Evolutionary conservation across 2,329 filamentous ascomycete genomes (phyloP).

Genomic region (Microcera coccophila): DNA sequence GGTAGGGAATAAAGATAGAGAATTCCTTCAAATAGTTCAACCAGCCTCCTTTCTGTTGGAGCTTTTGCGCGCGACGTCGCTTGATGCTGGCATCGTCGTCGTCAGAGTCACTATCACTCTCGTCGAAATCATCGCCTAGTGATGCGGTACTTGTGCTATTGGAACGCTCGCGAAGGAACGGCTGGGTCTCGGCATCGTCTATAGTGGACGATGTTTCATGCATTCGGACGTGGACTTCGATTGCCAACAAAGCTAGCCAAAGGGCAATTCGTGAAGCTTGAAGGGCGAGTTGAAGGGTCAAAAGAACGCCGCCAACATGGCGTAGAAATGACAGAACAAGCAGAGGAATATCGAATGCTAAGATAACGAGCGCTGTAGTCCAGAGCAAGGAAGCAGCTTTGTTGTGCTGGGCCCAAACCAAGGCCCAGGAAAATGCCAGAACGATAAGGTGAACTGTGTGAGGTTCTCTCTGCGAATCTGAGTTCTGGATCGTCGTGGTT

Average conservation of each 20-base stretch:
- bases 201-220: background rate
- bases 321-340: conserved; percentile 1
- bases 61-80: conserved; percentile 22
- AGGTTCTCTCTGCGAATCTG: no score
- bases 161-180: conserved; percentile 7
- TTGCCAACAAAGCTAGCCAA: conserved; percentile 5
- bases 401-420: no score
- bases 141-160: conserved; percentile 16
- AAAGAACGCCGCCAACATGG: background rate
- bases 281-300: background rate
- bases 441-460: no score
- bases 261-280: conserved; percentile 7
- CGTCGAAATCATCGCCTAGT: background rate
- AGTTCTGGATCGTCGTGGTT: no score
- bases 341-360: conserved; percentile 11
- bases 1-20: conserved; percentile 28
- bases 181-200: conserved; percentile 9
- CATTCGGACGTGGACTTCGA: background rate
- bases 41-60: conserved; percentile 31
- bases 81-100: conserved; percentile 25
- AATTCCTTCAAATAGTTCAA: conserved; percentile 30
- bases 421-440: no score
- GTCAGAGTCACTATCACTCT: conserved; percentile 16
- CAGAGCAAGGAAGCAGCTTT: no score
- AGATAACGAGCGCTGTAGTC: background rate